Percentiles rank a stretch among this genome's conserved stretches.
These are phyloP conservation scores for Hemisphaericaspora xylofermentans DNA, from an alignment of 1,139 yeast genomes.

Conservation along the genomic window DNA sequence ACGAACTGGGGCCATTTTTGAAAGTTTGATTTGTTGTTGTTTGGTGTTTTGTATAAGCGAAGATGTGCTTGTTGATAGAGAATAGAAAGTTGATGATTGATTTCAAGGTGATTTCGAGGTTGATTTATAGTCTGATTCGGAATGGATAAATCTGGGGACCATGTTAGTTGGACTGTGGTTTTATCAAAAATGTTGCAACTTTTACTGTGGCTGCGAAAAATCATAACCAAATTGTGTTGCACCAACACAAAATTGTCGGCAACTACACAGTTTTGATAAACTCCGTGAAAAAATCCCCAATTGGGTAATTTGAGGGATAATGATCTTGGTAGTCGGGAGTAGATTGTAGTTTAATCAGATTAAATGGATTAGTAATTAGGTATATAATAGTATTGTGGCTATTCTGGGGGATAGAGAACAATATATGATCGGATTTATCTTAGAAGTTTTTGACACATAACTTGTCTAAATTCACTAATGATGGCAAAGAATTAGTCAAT, in stretches of 20 bases:
- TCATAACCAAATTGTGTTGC: neutral
- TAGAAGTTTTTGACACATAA: no score
- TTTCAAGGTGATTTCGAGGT: neutral
- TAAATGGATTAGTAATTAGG: neutral
- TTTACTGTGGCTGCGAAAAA: slow-evolving; percentile 8
- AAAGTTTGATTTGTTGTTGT: neutral
- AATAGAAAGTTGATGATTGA: neutral
- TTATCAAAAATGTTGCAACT: neutral
- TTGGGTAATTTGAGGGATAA: neutral
- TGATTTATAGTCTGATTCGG: neutral
- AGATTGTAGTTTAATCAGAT: neutral
- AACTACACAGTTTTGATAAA: neutral
- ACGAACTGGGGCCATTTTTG: slow-evolving; percentile 16
- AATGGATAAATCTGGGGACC: no score
- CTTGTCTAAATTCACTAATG: no score
- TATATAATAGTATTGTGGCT: no score
- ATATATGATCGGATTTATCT: no score
- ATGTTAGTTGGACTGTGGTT: neutral
- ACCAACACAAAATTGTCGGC: neutral
- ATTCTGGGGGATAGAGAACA: no score
- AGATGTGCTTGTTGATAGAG: neutral
- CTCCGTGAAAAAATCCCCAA: slow-evolving; percentile 1
- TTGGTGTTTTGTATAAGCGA: neutral
- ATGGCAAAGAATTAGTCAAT: no score
- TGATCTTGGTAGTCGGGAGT: neutral